These are phyloP conservation scores for Neurospora sp. DNA, from an alignment of 495 filamentous ascomycete genomes.

Conservation along the genomic window DNA sequence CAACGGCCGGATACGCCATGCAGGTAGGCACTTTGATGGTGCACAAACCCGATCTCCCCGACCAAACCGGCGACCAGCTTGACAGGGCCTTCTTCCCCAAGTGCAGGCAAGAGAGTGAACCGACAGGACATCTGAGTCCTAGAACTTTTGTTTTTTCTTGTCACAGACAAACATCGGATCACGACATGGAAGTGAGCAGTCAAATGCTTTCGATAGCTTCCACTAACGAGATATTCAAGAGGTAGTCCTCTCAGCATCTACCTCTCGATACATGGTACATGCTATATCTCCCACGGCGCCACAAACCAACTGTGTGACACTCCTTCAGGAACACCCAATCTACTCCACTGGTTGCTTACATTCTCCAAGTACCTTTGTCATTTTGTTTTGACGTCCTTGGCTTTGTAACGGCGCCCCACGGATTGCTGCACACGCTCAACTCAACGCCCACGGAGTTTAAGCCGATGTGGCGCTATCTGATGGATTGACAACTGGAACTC, in stretches of 20 bases:
- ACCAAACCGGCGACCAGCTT: neutral
- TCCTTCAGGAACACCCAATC: conserved; percentile 16
- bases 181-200: neutral
- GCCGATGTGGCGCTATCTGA: neutral
- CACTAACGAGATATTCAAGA: neutral
- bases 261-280: neutral
- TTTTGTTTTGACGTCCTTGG: neutral
- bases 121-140: neutral
- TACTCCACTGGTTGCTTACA: conserved; percentile 1
- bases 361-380: neutral
- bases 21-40: neutral
- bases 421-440: neutral
- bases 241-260: neutral
- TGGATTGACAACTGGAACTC: neutral
- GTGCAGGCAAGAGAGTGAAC: neutral
- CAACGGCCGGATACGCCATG: neutral
- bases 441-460: neutral
- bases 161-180: neutral
- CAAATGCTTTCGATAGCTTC: neutral
- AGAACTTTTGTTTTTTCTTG: neutral
- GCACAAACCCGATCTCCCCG: neutral
- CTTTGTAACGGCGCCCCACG: neutral
- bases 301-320: conserved; percentile 12
- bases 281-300: conserved; percentile 2
- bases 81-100: neutral